phyloP scores from a whole-genome alignment of 768 basidiomycete species.

The Kwoniella pini region DNA sequence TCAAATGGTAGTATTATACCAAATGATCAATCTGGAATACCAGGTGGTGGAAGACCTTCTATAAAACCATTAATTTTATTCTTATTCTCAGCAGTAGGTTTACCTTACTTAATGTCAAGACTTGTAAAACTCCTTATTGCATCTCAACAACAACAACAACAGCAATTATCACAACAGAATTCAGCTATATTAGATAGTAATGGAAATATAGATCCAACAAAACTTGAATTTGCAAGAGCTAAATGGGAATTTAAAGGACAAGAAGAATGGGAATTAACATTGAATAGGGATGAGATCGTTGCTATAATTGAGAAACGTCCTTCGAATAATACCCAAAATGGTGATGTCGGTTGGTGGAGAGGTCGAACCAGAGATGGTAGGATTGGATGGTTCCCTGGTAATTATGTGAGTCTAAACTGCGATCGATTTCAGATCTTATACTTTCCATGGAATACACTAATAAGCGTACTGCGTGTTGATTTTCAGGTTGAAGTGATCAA shows the following conservation, averaged over 20 bases:
- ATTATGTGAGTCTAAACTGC: constrained; percentile 64
- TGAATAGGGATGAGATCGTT: constrained; percentile 89
- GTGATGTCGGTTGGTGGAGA: constrained; percentile 88
- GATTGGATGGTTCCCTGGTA: constrained; percentile 92
- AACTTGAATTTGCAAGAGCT: constrained; percentile 79
- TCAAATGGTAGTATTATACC: constrained; percentile 23
- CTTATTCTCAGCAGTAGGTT: constrained; percentile 85
- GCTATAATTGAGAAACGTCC: constrained; percentile 83
- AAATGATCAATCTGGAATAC: constrained; percentile 21
- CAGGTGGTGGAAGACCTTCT: constrained; percentile 58
- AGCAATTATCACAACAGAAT: constrained; percentile 15
- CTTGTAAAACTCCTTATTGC: constrained; percentile 74
- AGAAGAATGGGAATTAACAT: constrained; percentile 72
- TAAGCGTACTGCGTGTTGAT: no score
- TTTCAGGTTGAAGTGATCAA: constrained; percentile 1
- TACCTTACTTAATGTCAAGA: constrained; percentile 90
- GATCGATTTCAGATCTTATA: no score
- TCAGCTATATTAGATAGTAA: constrained; percentile 55
- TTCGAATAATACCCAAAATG: constrained; percentile 67
- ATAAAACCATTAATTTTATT: constrained; percentile 91
- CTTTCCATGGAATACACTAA: no score
- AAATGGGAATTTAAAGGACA: constrained; percentile 74
- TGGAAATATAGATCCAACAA: constrained; percentile 64
- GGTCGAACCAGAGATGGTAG: constrained; percentile 87
- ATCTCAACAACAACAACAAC: constrained; percentile 48